Base-by-base conservation (phyloP, 805 yeast genomes). In the Kockiozyma suomiensis region DNA sequence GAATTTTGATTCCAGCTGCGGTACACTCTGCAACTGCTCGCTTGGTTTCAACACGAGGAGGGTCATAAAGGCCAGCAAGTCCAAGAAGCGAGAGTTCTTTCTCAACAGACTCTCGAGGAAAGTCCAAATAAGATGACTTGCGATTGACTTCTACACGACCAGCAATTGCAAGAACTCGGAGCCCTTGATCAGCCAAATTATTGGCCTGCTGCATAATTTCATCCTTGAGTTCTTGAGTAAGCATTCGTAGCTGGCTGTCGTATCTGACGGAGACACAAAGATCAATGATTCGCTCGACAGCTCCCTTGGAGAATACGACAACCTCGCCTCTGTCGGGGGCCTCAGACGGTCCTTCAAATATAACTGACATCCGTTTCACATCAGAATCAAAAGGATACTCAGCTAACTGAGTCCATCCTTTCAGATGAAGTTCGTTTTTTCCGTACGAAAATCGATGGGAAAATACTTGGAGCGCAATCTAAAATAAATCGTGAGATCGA, bases 321-420 rank as follows among this genome's bases (percentile, higher is more conserved):
- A 48, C 51, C 15, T 55, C 60, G 12, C 65, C 58, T 7, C 63
- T 45, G 15, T 40, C 54, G 28, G 40, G 19, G 12, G 45, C 26
- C 28, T 57, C 32, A 26, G 35, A 40, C 19, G 69, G 67, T 1
- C 69, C 73, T 33, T 70, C 73, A 68, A 83, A 86, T 33, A 87
- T 73, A 2, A 88, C 82, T 41, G 87, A 76, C 93, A 87, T 87
- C 65, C 88, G 79, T 75, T 87, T 87, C 60, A 87, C 78, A 0
- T 87, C 80, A 0, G 91, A 86, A 67, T 87, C 93, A 69, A 87
- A 87, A 19, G 93, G 92, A 68, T 77, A 86, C 74, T 87, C 93
- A 37, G 80, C 81, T 28, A 84, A 56, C 66, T 83, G 85, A n/a
- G 70, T 48, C 51, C 73, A 33, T 75, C 80, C 32, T 78, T 78